Percentiles rank a stretch among this genome's conserved stretches.
Conservation (phyloP, 106 monocot species). For the Narthecium ossifragum region DNA sequence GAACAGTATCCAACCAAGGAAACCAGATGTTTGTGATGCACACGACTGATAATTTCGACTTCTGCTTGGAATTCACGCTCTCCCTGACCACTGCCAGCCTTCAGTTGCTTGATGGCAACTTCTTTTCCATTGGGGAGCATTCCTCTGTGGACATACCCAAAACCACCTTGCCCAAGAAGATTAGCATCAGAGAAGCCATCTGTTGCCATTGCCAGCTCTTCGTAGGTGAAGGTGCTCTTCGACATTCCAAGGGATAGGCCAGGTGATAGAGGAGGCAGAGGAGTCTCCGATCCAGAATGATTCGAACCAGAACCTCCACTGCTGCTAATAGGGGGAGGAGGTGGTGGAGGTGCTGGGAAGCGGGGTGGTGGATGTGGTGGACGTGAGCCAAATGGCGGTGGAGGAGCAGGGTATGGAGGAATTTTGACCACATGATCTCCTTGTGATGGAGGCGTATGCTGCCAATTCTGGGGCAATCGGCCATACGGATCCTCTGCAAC, state of each 20-base stretch:
- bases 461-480: slow-evolving; percentile 27
- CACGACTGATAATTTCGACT: slow-evolving; percentile 50
- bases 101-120: slow-evolving; percentile 41
- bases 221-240: slow-evolving; percentile 29
- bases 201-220: slow-evolving; percentile 27
- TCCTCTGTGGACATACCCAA: slow-evolving; percentile 42
- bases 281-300: slow-evolving; percentile 19
- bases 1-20: slow-evolving; percentile 50
- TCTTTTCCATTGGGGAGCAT: slow-evolving; percentile 38
- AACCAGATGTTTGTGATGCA: slow-evolving; percentile 47
- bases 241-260: slow-evolving; percentile 18
- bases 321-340: slow-evolving; percentile 16
- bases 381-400: slow-evolving; percentile 8
- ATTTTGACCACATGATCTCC: slow-evolving; percentile 27
- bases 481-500: slow-evolving; percentile 20
- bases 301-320: slow-evolving; percentile 23
- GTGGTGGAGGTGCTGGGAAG: slow-evolving; percentile 2
- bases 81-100: slow-evolving; percentile 44
- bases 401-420: slow-evolving; percentile 21
- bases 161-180: slow-evolving; percentile 39
- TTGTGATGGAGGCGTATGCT: slow-evolving; percentile 36
- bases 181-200: slow-evolving; percentile 39
- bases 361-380: slow-evolving; percentile 8
- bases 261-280: slow-evolving; percentile 16
- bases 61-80: slow-evolving; percentile 59